Evolutionary conservation across 2,329 filamentous ascomycete species (phyloP).

Genomic region (Aspergillus sp.): DNA sequence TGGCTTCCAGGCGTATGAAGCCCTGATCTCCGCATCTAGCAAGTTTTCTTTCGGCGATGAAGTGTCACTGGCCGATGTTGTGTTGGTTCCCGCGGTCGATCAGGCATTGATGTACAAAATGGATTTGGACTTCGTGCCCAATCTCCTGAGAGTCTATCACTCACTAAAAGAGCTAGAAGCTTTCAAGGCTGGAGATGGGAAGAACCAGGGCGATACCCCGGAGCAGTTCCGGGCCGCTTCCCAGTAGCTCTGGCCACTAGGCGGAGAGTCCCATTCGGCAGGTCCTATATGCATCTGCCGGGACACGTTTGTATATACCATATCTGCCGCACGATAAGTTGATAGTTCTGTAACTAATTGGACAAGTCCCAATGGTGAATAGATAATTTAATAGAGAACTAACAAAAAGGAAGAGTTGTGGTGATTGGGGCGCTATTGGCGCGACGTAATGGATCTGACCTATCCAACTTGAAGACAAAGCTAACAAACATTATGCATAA

Average conservation of each 20-base stretch:
- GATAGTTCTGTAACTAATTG: no score
- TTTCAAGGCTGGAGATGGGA: not conserved
- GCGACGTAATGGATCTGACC: not conserved
- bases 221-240: not conserved
- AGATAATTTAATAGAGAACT: not conserved
- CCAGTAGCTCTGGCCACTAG: not conserved
- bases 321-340: not conserved
- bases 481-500: not conserved
- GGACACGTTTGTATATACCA: not conserved
- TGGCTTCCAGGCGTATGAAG: not conserved
- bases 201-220: constrained; percentile 6
- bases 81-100: constrained; percentile 2
- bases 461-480: not conserved
- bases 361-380: not conserved
- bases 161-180: not conserved
- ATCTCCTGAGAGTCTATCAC: not conserved
- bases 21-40: not conserved
- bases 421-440: not conserved
- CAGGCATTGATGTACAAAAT: not conserved
- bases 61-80: not conserved
- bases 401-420: not conserved
- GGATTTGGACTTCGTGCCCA: not conserved
- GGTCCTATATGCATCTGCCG: not conserved
- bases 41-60: not conserved
- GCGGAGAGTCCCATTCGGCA: not conserved